Conservation (phyloP, 2,329 filamentous ascomycete genomes). For the Scopulariopsis brevicaulis region DNA sequence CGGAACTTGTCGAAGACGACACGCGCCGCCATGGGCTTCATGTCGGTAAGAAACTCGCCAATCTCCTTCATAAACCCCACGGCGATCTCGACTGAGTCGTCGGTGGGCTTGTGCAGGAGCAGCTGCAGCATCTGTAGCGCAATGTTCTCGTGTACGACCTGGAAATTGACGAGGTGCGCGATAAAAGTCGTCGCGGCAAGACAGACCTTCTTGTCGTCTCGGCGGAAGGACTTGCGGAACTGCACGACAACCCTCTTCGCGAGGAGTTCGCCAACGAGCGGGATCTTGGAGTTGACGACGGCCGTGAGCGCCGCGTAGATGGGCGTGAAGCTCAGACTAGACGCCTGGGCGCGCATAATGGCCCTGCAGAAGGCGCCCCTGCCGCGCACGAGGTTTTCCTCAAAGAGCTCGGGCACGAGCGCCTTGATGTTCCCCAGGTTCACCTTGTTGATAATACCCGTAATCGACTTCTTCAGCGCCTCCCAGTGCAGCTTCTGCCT, state of each 20-base stretch:
- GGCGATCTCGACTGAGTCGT: slow-evolving; percentile 95
- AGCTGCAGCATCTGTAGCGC: slow-evolving; percentile 86
- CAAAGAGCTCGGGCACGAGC: slow-evolving; percentile 92
- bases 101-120: slow-evolving; percentile 89
- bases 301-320: slow-evolving; percentile 94
- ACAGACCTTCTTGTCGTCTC: slow-evolving; percentile 95
- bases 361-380: slow-evolving; percentile 88
- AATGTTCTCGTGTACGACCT: slow-evolving; percentile 88
- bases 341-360: slow-evolving; percentile 97
- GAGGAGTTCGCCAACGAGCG: slow-evolving; percentile 85
- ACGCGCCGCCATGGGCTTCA: slow-evolving; percentile 79
- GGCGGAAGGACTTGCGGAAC: slow-evolving; percentile 89
- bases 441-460: slow-evolving; percentile 98
- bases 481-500: slow-evolving; percentile 60
- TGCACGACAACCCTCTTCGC: slow-evolving; percentile 78
- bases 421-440: slow-evolving; percentile 97
- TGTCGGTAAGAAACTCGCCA: slow-evolving; percentile 88
- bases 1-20: slow-evolving; percentile 94
- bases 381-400: slow-evolving; percentile 85
- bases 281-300: slow-evolving; percentile 95
- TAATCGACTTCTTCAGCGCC: slow-evolving; percentile 96
- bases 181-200: slow-evolving; percentile 88
- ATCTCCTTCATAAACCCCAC: slow-evolving; percentile 89
- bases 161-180: slow-evolving; percentile 90
- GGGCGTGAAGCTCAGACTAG: slow-evolving; percentile 88